Conservation (phyloP, 331 rosid genomes). For the Acacia pycnantha region DNA sequence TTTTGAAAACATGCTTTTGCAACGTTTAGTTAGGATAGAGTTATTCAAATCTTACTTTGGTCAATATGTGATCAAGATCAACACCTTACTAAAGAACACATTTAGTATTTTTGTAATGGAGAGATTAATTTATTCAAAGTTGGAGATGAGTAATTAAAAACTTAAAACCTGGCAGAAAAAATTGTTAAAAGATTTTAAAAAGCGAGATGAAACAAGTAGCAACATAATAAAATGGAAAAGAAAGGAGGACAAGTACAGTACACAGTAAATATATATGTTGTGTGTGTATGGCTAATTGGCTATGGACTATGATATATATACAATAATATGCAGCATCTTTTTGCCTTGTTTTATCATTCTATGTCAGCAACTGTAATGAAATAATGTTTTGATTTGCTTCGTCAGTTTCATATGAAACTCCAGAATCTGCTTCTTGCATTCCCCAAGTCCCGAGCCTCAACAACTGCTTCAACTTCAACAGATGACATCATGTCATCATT, state of each 20-base stretch:
- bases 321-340: neutral
- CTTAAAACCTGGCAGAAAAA: neutral
- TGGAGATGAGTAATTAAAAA: neutral
- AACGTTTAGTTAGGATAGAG: no score
- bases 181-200: neutral
- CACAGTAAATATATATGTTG: neutral
- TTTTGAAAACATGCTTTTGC: no score
- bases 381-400: neutral
- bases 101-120: neutral
- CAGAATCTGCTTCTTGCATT: neutral
- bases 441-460: neutral
- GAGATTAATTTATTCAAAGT: no score
- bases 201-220: neutral
- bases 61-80: no score
- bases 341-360: neutral
- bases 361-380: neutral
- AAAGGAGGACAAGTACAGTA: neutral
- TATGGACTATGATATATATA: neutral
- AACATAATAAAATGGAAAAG: neutral
- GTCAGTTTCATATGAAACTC: neutral
- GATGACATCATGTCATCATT: neutral
- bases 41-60: no score
- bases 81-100: neutral
- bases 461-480: neutral
- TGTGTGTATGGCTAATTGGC: neutral